A percentile compares a stretch with the other conserved stretches of the same genome.
phyloP scores from a whole-genome alignment of 176 grass and related monocot genomes.

The Triticum timopheevii region DNA sequence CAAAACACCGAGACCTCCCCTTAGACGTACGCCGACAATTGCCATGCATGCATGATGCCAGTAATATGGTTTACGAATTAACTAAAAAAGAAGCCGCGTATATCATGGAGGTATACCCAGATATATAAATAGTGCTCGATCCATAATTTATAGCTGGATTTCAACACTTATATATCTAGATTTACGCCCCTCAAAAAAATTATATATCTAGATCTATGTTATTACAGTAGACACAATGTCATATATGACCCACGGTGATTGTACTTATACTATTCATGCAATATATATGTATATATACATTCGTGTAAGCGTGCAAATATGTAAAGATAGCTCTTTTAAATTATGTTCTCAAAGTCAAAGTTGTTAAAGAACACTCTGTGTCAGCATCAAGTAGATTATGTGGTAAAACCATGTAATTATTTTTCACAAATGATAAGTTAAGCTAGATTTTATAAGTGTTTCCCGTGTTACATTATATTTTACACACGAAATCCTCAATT shows the following conservation, averaged over 20 bases:
- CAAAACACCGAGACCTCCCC: background rate
- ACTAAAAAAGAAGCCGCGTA: background rate
- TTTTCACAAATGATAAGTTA: too few relatives aligned
- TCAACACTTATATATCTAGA: background rate
- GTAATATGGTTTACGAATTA: background rate
- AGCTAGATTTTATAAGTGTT: too few relatives aligned
- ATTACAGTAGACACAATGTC: constrained; percentile 1
- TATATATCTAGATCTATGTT: background rate
- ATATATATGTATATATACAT: constrained; percentile 11
- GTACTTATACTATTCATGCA: background rate
- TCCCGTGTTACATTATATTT: too few relatives aligned
- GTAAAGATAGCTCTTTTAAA: background rate
- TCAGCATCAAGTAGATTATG: too few relatives aligned
- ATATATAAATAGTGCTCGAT: background rate
- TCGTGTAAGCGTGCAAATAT: background rate
- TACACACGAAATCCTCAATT: too few relatives aligned
- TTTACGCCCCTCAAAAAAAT: too few relatives aligned
- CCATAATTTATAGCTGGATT: background rate
- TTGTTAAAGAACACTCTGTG: too few relatives aligned
- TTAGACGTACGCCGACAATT: background rate
- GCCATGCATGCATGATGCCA: background rate
- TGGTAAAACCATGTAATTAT: too few relatives aligned
- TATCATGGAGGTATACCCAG: background rate
- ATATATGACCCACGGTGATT: background rate
- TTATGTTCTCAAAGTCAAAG: too few relatives aligned